These are phyloP conservation scores for Sicyos edulis DNA, from an alignment of 306 rosid species.

Conservation along the genomic window DNA sequence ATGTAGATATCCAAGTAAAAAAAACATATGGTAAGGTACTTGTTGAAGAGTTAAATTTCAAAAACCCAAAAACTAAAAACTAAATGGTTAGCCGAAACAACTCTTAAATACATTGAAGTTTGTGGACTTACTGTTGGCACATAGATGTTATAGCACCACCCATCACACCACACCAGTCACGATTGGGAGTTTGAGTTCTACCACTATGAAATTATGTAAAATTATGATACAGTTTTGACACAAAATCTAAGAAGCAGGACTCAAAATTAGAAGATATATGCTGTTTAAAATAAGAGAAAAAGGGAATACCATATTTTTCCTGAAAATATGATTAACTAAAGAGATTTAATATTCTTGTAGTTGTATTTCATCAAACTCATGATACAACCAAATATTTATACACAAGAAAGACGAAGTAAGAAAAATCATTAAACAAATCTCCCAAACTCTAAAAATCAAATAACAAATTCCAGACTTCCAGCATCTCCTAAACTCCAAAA, in stretches of 20 bases:
- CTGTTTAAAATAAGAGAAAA: neutral
- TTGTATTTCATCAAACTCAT: no score
- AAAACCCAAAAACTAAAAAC: no score
- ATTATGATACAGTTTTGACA: neutral
- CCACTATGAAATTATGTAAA: neutral
- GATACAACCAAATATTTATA: no score
- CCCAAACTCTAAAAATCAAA: no score
- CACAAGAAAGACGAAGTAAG: no score
- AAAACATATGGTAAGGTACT: no score
- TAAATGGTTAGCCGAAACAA: neutral
- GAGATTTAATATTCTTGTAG: no score
- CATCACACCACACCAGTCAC: neutral
- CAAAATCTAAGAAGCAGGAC: neutral
- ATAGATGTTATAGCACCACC: slow-evolving; percentile 4
- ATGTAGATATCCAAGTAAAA: no score
- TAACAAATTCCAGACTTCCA: no score
- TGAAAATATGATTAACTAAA: neutral
- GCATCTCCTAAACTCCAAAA: no score
- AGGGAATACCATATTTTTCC: neutral
- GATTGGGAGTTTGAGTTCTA: neutral
- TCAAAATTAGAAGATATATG: neutral
- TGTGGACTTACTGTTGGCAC: slow-evolving; percentile 3
- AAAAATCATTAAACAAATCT: no score
- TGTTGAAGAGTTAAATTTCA: no score
- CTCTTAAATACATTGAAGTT: neutral